Conservation (phyloP, 495 filamentous ascomycete species). For the Penicillium alfredii region DNA sequence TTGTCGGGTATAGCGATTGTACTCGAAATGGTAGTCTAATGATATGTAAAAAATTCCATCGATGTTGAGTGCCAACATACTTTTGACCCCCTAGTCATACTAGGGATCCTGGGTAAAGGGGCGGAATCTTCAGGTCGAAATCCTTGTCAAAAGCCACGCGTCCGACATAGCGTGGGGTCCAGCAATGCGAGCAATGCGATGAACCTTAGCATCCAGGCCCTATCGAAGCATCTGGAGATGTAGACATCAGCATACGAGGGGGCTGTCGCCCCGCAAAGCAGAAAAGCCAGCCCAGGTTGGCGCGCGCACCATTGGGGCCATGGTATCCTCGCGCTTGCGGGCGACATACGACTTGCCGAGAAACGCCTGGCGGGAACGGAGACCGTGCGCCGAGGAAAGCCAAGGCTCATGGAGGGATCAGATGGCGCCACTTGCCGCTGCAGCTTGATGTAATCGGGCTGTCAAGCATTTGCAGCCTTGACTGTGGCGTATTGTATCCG, state of each 20-base stretch:
- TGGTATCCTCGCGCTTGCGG: conserved; percentile 17
- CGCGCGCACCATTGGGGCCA: conserved; percentile 3
- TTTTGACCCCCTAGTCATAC: too few relatives aligned
- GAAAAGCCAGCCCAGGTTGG: conserved; percentile 42
- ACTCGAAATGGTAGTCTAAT: too few relatives aligned
- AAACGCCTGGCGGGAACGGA: conserved; percentile 46
- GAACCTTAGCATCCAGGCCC: conserved; percentile 5
- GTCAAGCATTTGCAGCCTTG: conserved; percentile 37
- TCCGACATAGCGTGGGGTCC: conserved; percentile 29
- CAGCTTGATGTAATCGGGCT: too few relatives aligned
- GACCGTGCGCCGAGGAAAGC: conserved; percentile 23
- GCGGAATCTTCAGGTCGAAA: conserved; percentile 38
- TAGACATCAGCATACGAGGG: too few relatives aligned
- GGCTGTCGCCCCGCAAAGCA: conserved; percentile 41
- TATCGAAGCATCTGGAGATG: too few relatives aligned
- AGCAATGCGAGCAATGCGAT: too few relatives aligned
- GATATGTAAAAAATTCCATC: too few relatives aligned
- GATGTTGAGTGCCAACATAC: too few relatives aligned
- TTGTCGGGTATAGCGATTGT: too few relatives aligned
- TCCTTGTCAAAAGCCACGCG: conserved; percentile 24
- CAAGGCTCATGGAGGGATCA: conserved; percentile 26
- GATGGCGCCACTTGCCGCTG: too few relatives aligned
- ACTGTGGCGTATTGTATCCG: conserved; percentile 26
- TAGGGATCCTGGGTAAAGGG: too few relatives aligned
- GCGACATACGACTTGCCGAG: conserved; percentile 44